A percentile compares a stretch with the other conserved stretches of the same genome.
These are phyloP conservation scores for Sporisorium reilianum DNA, from an alignment of 1,284 basidiomycete species.

Conservation along the genomic window DNA sequence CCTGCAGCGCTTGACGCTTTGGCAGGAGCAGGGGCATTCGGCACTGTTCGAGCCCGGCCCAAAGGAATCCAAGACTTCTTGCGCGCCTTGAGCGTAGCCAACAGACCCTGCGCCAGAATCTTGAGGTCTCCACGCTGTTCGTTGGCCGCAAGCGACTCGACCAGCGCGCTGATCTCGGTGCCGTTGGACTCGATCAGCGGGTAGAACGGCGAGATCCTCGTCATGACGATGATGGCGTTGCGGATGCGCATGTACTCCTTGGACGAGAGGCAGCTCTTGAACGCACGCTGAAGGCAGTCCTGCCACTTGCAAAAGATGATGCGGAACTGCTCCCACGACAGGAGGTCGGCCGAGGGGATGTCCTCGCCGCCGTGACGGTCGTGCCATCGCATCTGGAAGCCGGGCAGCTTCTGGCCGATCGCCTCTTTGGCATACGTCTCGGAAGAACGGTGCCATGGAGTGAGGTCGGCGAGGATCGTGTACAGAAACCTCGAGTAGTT, in stretches of 20 bases:
- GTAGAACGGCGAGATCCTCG: conserved; percentile 57
- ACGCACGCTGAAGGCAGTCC: conserved; percentile 74
- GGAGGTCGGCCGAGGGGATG: conserved; percentile 74
- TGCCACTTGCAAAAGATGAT: conserved; percentile 85
- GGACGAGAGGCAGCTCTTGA: conserved; percentile 56
- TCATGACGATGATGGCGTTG: conserved; percentile 67
- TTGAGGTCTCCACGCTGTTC: conserved; percentile 66
- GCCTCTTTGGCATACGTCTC: conserved; percentile 71
- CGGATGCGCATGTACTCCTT: conserved; percentile 67
- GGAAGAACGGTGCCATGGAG: conserved; percentile 81
- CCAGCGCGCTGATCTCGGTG: conserved; percentile 43
- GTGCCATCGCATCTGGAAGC: conserved; percentile 63
- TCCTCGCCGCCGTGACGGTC: conserved; percentile 52
- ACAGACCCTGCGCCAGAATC: conserved; percentile 64
- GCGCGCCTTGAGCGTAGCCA: conserved; percentile 64
- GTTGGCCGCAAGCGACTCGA: conserved; percentile 46
- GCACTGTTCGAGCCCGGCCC: conserved; percentile 29
- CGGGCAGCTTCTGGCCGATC: conserved; percentile 69
- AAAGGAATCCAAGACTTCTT: conserved; percentile 55
- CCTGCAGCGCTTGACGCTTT: neutral
- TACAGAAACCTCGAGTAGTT: conserved; percentile 86
- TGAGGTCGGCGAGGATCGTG: conserved; percentile 80
- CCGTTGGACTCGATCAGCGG: conserved; percentile 60
- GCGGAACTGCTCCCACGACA: conserved; percentile 80
- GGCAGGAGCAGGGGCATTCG: conserved; percentile 22